Percentiles rank a stretch among this genome's conserved stretches.
Conservation (phyloP, 345 rosid species). For the Linum lewisii region DNA sequence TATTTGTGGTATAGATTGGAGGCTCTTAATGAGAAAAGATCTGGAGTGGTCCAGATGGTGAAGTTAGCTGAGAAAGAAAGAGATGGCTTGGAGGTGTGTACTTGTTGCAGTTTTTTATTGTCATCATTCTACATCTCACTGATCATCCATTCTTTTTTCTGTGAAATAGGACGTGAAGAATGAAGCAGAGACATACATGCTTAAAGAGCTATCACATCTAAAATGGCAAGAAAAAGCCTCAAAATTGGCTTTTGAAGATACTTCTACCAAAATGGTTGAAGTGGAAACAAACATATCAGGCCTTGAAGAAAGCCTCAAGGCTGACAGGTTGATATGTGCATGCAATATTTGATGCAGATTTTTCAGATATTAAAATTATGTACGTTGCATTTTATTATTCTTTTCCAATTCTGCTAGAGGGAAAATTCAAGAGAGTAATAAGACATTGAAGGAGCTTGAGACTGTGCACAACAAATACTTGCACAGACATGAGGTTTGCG, state of each 20-base stretch:
- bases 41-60: slow-evolving; percentile 98
- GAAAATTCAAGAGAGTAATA: slow-evolving; percentile 59
- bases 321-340: slow-evolving; percentile 41
- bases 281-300: slow-evolving; percentile 38
- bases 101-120: slow-evolving; percentile 7
- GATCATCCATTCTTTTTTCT: slow-evolving; percentile 15
- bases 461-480: slow-evolving; percentile 54
- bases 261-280: slow-evolving; percentile 44
- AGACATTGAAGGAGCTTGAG: slow-evolving; percentile 66
- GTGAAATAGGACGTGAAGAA: slow-evolving; percentile 67
- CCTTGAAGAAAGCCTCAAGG: slow-evolving; percentile 61
- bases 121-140: slow-evolving; percentile 4
- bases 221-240: slow-evolving; percentile 98
- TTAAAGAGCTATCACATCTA: slow-evolving; percentile 68
- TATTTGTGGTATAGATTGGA: slow-evolving; percentile 48
- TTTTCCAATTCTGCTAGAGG: slow-evolving; percentile 35
- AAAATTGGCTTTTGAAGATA: slow-evolving; percentile 67
- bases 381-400: not conserved
- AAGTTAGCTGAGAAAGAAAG: slow-evolving; percentile 95
- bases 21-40: slow-evolving; percentile 74
- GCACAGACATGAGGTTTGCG: slow-evolving; percentile 76
- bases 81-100: slow-evolving; percentile 83
- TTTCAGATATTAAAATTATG: not conserved
- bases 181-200: slow-evolving; percentile 94
- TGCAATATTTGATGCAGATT: slow-evolving; percentile 7